Evolutionary conservation across 129 eudicot species (phyloP), one percentile per base, ranked within the genome.

Genomic region (Ambrosia artemisiifolia): DNA sequence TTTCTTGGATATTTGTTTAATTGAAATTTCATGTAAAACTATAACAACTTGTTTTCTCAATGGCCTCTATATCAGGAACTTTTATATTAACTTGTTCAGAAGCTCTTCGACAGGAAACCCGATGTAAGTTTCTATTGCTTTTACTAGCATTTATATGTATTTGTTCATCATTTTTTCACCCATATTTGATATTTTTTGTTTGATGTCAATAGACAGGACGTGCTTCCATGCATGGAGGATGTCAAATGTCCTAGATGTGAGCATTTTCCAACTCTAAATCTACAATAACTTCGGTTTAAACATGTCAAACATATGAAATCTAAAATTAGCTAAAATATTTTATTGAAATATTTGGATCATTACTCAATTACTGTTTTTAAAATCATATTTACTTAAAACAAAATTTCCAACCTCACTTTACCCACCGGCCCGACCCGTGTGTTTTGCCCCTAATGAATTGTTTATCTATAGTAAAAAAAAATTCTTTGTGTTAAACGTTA

Each of bases 161-260:
- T 35, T 4, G n/a, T 9, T 32, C n/a, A 11, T 34, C 4, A 3
- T 11, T 28, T 60, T 30, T 17, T 8, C 1, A 19, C 18, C 44
- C 44, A 5, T 6, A 30, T 46, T 66, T 50, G 60, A 69, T 75
- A 44, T 67, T 80, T 54, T 69, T 71, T 72, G 33, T 40, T 28
- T 28, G 36, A 72, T 24, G 28, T 30, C 77, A 72, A 84, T 88
- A 91, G 97, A 75, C 77, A 74, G 55, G 84, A 78, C 32, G 46
- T 84, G 71, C 90, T 86, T 80, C 97, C 97, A 0, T 91, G 97
- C 54, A 34, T 51, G 9, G 65, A 72, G 30, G 73, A 84, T 79
- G 44, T 84, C 70, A 66, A 61, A 53, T 91, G 96, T 65, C 95
- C 96, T 6, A 75, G 73, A 86, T 91, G 97, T 91, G 84, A 82